Evolutionary conservation across 2,329 filamentous ascomycete species (phyloP).

Genomic region (Fonsecaea monophora): DNA sequence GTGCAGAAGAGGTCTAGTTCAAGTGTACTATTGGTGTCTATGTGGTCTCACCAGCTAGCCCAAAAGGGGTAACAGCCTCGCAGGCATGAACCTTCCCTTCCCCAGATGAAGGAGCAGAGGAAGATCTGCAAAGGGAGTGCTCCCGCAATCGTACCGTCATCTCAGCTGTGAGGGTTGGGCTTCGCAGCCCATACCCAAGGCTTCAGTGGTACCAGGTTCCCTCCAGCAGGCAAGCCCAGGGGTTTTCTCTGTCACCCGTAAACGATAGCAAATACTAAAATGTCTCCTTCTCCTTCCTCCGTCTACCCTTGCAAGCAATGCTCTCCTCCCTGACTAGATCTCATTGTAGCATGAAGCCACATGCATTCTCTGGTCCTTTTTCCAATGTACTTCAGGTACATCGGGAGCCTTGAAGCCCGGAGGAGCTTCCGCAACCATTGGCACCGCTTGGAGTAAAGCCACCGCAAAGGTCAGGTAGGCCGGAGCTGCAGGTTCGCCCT

Average conservation of each 20-base stretch:
- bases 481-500: conserved; percentile 17
- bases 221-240: background rate
- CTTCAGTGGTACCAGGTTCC: background rate
- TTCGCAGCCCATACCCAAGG: conserved; percentile 1
- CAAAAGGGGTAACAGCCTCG: too few species aligned
- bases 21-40: too few species aligned
- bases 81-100: too few species aligned
- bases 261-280: background rate
- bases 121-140: background rate
- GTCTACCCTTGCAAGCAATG: conserved; percentile 3
- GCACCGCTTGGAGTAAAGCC: conserved; percentile 13
- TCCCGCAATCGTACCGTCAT: background rate
- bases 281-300: background rate
- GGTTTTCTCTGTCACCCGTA: background rate
- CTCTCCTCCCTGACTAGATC: conserved; percentile 6
- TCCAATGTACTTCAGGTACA: conserved; percentile 13
- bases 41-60: too few species aligned
- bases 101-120: too few species aligned
- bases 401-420: conserved; percentile 12
- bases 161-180: background rate
- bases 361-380: conserved; percentile 14
- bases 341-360: conserved; percentile 12
- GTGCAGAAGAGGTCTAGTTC: too few species aligned
- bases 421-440: conserved; percentile 14
- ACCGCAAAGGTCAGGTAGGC: conserved; percentile 15